Evolutionary conservation across 805 yeast genomes (phyloP).

Genomic region (Spathaspora passalidarum): DNA sequence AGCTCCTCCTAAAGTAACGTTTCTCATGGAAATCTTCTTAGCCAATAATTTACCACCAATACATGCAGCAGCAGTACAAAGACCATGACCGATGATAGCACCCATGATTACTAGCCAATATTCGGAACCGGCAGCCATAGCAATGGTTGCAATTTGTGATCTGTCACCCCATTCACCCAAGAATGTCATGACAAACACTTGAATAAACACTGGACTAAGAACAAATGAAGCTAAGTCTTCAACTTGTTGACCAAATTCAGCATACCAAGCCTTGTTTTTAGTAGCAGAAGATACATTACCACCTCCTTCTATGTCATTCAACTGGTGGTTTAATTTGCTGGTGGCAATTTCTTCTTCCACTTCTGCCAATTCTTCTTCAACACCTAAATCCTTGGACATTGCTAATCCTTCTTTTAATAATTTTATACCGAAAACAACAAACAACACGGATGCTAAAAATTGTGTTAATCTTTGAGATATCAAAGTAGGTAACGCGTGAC

Average conservation of each 20-base stretch:
- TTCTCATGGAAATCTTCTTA: slow-evolving; percentile 83
- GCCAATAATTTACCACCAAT: slow-evolving; percentile 91
- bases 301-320: slow-evolving; percentile 63
- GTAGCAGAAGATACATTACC: slow-evolving; percentile 11
- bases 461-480: slow-evolving; percentile 79
- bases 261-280: slow-evolving; percentile 23
- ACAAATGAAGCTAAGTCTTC: slow-evolving; percentile 57
- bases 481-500: slow-evolving; percentile 84
- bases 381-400: slow-evolving; percentile 81
- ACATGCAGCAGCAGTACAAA: slow-evolving; percentile 90
- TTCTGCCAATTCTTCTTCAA: slow-evolving; percentile 93
- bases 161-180: slow-evolving; percentile 99
- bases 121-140: slow-evolving; percentile 96
- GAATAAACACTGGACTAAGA: slow-evolving; percentile 88
- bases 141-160: slow-evolving; percentile 96
- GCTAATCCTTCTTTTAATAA: slow-evolving; percentile 76
- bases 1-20: slow-evolving; percentile 89
- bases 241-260: slow-evolving; percentile 36
- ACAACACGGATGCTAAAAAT: slow-evolving; percentile 74
- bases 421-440: slow-evolving; percentile 77
- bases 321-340: slow-evolving; percentile 48
- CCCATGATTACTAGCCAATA: slow-evolving; percentile 89
- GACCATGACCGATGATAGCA: slow-evolving; percentile 82
- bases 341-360: slow-evolving; percentile 90
- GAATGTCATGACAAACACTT: slow-evolving; percentile 93